Base-by-base conservation (phyloP, 371 early-diverging fungal species). In the Zopfochytrium polystomum region DNA sequence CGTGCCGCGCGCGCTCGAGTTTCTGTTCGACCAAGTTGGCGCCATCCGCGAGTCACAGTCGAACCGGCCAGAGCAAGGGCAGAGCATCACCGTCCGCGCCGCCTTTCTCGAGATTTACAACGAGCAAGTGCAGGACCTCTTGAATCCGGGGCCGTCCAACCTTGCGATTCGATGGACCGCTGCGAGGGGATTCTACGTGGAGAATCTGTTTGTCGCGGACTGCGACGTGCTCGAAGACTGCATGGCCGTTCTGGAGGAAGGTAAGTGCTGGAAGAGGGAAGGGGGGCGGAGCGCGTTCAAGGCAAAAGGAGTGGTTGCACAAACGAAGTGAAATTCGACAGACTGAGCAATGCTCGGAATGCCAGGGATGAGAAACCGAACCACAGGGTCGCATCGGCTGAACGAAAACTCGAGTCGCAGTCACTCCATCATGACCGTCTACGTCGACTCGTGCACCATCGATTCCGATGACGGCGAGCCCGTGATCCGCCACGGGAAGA, bases 121-220 rank as follows among this genome's bases (percentile, higher is more conserved):
- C 68, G 99, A 99, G 70, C 93, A 97, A 43, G 78, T 99, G 48
- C 83, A 86, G 32, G 99, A 99, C 75, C 77, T 99, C 23, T 72
- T 99, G 23, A 38, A 38, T 18, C 50, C 59, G 3, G 31, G 80
- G 62, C 52, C 65, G 51, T 69, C 68, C 20, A 70, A 73, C 7
- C 72, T 81, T 18, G 78, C 79, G 18, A 34, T 80, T 29, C 80
- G 81, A 51, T 80, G 80, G 55, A 68, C 78, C 51, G 71, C 79
- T 0, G 79, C 76, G 15, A 73, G 73, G 3, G 85, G 83, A 27
- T 74, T 83, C 13, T 80, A 75, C 62, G 81, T 87, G 44, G 79
- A 79, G 55, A 83, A 84, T 54, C 61, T 84, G 45, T 48, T 65
- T 6, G 70, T 80, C 5, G 66, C 70, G 52, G 80, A 77, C 13